Evolutionary conservation across 1,284 basidiomycete species (phyloP).

Genomic region (Fomitiporia mediterranea): DNA sequence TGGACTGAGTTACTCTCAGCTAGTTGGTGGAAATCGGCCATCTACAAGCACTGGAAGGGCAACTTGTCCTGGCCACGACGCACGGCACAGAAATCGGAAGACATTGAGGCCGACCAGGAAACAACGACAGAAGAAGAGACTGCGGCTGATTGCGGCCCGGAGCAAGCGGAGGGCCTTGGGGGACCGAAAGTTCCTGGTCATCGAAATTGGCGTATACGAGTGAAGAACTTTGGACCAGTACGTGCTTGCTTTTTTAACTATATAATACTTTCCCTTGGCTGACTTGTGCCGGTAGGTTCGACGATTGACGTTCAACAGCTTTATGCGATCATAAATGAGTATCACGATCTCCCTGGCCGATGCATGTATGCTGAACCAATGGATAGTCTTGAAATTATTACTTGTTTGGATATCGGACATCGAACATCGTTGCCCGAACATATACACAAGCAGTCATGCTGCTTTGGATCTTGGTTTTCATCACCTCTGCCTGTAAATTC

Average conservation of each 20-base stretch:
- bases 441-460: too few species aligned
- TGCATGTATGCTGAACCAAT: too few species aligned
- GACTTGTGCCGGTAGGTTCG: background rate
- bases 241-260: background rate
- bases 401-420: too few species aligned
- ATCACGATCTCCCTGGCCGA: too few species aligned
- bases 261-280: background rate
- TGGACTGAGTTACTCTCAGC: background rate
- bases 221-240: slow-evolving; percentile 4
- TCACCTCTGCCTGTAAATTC: too few species aligned
- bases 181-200: background rate
- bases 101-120: background rate
- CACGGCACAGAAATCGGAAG: background rate
- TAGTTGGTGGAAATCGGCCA: too few species aligned
- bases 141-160: too few species aligned
- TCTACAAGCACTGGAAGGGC: background rate
- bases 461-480: too few species aligned
- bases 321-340: too few species aligned
- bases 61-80: background rate
- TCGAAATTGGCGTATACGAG: slow-evolving; percentile 1
- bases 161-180: background rate
- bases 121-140: background rate
- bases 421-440: too few species aligned
- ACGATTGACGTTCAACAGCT: background rate
- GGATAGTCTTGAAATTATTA: too few species aligned